Evolutionary conservation across 2,329 filamentous ascomycete genomes (phyloP).

Genomic region (Talaromyces amestolkiae): DNA sequence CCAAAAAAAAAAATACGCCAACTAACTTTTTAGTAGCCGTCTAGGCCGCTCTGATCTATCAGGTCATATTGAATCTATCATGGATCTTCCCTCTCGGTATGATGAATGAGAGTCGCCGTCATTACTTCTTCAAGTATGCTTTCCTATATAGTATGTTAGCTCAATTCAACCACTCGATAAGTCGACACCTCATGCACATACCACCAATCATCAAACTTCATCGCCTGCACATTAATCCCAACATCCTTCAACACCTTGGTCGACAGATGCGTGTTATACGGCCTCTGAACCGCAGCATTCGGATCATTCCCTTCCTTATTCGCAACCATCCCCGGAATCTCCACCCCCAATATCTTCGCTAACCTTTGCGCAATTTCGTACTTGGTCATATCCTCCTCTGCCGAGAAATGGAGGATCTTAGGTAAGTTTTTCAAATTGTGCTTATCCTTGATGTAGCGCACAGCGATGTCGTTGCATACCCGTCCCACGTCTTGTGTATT

Average conservation of each 20-base stretch:
- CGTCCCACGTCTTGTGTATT: slow-evolving; percentile 84
- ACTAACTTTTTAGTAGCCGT: not conserved
- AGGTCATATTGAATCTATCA: not conserved
- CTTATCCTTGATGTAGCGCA: slow-evolving; percentile 60
- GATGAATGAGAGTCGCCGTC: not conserved
- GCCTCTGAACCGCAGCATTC: slow-evolving; percentile 69
- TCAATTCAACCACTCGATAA: not conserved
- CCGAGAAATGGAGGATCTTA: slow-evolving; percentile 75
- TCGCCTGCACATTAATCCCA: slow-evolving; percentile 70
- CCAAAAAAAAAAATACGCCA: not conserved
- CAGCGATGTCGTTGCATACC: slow-evolving; percentile 71
- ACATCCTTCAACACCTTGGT: slow-evolving; percentile 70
- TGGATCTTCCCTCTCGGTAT: not conserved
- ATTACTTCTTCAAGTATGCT: slow-evolving; percentile 5
- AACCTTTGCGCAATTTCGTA: slow-evolving; percentile 81
- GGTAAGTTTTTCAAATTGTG: slow-evolving; percentile 59
- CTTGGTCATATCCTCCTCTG: slow-evolving; percentile 83
- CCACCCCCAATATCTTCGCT: slow-evolving; percentile 73
- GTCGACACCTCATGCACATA: slow-evolving; percentile 24
- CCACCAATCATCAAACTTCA: slow-evolving; percentile 82
- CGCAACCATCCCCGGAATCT: slow-evolving; percentile 62
- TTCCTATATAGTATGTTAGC: not conserved
- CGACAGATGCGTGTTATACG: slow-evolving; percentile 85
- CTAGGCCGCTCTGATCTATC: not conserved
- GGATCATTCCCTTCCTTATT: slow-evolving; percentile 71